Conservation (phyloP, 225 moss, liverwort and hornwort species). For the Neckera pumila region DNA sequence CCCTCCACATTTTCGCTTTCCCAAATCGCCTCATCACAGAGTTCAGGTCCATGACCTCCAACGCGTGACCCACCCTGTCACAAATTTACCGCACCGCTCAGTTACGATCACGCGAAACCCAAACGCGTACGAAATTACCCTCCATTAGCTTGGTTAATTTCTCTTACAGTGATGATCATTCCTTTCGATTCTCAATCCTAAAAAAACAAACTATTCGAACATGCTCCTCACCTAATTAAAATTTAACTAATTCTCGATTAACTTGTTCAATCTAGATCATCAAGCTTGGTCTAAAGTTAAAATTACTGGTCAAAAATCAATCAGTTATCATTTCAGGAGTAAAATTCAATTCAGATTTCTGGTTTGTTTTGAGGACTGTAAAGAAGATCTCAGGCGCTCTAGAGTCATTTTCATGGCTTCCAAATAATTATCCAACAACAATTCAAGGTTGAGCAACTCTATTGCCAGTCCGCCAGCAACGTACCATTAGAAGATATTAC, state of each 20-base stretch:
- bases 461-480: not conserved
- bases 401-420: not conserved
- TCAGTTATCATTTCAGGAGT: not conserved
- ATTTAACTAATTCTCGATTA: not conserved
- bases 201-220: not conserved
- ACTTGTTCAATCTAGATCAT: not conserved
- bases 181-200: not conserved
- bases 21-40: constrained; percentile 51
- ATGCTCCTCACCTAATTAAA: not conserved
- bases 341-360: not conserved
- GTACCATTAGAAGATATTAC: not conserved
- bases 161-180: not conserved
- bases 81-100: not conserved
- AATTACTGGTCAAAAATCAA: not conserved
- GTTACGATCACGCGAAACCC: not conserved
- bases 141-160: not conserved
- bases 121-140: not conserved
- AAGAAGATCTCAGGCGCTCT: not conserved
- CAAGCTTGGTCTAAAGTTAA: not conserved
- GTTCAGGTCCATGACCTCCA: constrained; percentile 69
- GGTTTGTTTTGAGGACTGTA: not conserved
- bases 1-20: constrained; percentile 49
- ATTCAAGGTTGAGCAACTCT: not conserved
- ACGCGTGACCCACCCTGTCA: constrained; percentile 45
- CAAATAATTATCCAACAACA: not conserved